phyloP scores from a whole-genome alignment of 2,329 filamentous ascomycete species.

The Grosmannia huntii region DNA sequence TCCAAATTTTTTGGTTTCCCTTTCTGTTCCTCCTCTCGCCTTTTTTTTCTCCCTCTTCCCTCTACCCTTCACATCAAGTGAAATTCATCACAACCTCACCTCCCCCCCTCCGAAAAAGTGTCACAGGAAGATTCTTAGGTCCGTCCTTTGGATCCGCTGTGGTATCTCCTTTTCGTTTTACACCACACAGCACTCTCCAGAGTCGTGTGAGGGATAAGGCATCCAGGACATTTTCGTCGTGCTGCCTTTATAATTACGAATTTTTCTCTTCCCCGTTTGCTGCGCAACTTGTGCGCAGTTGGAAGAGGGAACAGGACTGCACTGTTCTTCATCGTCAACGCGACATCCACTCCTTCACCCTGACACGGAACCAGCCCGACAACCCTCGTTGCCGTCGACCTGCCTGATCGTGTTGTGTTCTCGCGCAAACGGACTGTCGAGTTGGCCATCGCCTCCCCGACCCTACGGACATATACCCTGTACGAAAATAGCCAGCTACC shows the following conservation, averaged over 20 bases:
- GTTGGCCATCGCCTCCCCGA: background rate
- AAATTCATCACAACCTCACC: conserved; percentile 3
- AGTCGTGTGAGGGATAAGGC: conserved; percentile 1
- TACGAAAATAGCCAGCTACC: background rate
- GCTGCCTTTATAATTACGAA: background rate
- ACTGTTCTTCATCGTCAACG: background rate
- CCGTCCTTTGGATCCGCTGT: background rate
- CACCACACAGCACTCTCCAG: background rate
- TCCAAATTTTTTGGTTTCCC: conserved; percentile 1
- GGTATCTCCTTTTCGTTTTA: background rate
- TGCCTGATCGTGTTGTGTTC: background rate
- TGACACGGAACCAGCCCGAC: background rate
- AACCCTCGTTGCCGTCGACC: background rate
- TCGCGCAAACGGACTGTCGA: background rate
- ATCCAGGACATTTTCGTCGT: background rate
- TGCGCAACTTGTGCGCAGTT: background rate
- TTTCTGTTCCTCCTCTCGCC: background rate
- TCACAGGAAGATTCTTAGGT: conserved; percentile 4
- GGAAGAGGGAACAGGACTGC: background rate
- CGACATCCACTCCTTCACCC: conserved; percentile 1
- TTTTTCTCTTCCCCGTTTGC: background rate
- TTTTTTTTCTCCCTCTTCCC: background rate
- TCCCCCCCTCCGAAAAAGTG: background rate
- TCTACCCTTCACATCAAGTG: conserved; percentile 1
- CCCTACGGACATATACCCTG: background rate